Base-by-base conservation (phyloP, 352 stramenopile species). In the Phytophthora litchii region DNA sequence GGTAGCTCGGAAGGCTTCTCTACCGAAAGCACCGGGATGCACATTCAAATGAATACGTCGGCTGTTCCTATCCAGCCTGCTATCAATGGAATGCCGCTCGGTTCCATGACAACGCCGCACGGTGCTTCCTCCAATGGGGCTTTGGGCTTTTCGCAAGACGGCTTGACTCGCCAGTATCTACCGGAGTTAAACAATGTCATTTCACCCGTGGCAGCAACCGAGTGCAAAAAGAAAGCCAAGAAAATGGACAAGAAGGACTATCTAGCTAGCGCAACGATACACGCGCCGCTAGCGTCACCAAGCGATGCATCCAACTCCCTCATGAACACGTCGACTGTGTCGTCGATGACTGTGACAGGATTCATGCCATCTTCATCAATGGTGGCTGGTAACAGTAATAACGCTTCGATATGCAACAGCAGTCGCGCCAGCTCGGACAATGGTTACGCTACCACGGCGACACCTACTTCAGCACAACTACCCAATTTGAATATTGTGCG, bases 141-240 rank as follows among this genome's bases (percentile, higher is more conserved):
- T 27, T 52, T 71, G 47, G 45, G 43, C 38, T 75, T 78, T 11
- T 64, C 60, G n/a, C 56, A 76, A 49, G 43, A 73, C 49, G 46
- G 56, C 14, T 53, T 70, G 40, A 47, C 40, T 11, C 59, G 56
- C n/a, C 68, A 81, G 27, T 81, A 76, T 63, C 44, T 85, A 9
- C 70, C 61, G 6, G 72, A 75, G 14, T 55, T 88, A 50, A 88
- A 84, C 47, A 91, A 86, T 19, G 80, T 85, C 27, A 91, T 91
- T 44, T 91, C 80, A 13, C 80, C 80, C n/a, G 58, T 86, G 37
- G 80, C 78, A 1, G 78, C 80, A 5, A 82, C 70, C 13, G 80
- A 81, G 32, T 72, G 74, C 48, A 86, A 85, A 54, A 91, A 90
- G 69, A 90, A 88, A 54, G 79, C 74, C 32, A 91, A 88, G 64